Percentiles rank a stretch among this genome's conserved stretches.
phyloP scores from a whole-genome alignment of 129 eudicot species.

The Erigeron canadensis region DNA sequence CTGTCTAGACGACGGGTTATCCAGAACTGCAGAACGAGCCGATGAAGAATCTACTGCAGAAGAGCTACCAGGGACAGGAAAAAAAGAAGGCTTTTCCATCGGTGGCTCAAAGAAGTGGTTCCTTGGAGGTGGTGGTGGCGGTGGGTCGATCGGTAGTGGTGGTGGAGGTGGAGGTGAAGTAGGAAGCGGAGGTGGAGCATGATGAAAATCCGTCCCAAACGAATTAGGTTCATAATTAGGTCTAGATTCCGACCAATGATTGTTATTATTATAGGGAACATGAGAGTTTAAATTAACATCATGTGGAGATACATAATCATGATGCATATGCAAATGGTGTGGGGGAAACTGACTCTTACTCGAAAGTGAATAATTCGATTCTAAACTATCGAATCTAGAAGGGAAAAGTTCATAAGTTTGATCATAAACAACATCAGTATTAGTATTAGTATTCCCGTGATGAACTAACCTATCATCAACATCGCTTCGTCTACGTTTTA shows the following conservation, averaged over 20 bases:
- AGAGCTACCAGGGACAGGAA: constrained; percentile 48
- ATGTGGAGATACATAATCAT: constrained; percentile 6
- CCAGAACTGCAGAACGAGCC: constrained; percentile 37
- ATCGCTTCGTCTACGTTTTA: constrained; percentile 13
- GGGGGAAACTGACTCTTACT: constrained; percentile 25
- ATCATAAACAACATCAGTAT: constrained; percentile 7
- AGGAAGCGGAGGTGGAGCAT: constrained; percentile 76
- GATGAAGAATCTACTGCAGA: constrained; percentile 32
- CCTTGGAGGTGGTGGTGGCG: constrained; percentile 25
- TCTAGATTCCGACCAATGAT: constrained; percentile 24
- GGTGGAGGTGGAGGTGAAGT: constrained; percentile 46
- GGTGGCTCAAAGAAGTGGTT: constrained; percentile 44
- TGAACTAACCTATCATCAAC: constrained; percentile 3
- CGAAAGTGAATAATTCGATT: neutral
- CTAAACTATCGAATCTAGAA: neutral
- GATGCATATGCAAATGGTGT: constrained; percentile 31
- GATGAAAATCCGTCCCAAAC: constrained; percentile 20
- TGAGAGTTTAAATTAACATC: constrained; percentile 26
- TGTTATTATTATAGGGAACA: constrained; percentile 12
- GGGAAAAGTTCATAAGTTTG: neutral
- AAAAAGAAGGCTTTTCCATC: constrained; percentile 33
- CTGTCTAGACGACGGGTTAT: constrained; percentile 34
- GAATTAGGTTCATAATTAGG: constrained; percentile 23
- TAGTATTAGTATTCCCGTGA: constrained; percentile 14
- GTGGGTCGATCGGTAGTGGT: constrained; percentile 53